Base-by-base conservation (phyloP, 495 filamentous ascomycete species). In the Aspergillus asperescens region DNA sequence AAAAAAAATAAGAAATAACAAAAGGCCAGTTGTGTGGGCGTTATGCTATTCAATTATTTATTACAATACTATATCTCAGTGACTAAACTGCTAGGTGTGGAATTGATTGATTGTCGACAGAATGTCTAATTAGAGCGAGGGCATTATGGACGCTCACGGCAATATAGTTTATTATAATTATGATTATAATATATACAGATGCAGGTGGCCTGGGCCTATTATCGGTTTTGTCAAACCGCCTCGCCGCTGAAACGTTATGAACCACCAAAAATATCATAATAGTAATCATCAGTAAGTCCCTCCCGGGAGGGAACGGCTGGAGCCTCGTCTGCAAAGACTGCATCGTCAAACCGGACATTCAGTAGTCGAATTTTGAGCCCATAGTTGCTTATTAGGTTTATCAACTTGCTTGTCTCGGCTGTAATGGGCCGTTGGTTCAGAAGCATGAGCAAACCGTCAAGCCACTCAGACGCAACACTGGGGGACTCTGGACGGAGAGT, bases 361-460 rank as follows among this genome's bases (percentile, higher is more conserved):
- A 99, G 72, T 56, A 99, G 65, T 28, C 94, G 75, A 49, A 99
- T 95, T 76, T 95, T 95, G 31, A 96, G 70, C 4, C 94, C 92
- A 62, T 95, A 97, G 56, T 92, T 86, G 56, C 81, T 79, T 23
- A 99, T 85, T 57, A 96, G 69, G 31, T 84, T 81, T 48, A 96
- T 86, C 44, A 97, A 72, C 64, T 91, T 93, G 58, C 82, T 88
- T 5, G 93, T 97, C 67, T 97, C 92, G 18, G 88, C 78, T n/a
- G 94, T 99, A 67, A 99, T 95, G 9, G 93, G 93, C 35, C 90
- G 83, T 64, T 99, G 93, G 63, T 90, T 89, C 25, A 99, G 77
- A 34, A 99, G 72, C 90, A 99, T 95, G 20, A 96, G 80, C 43
- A 99, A 70, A 1, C 94, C 94, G 64, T 99, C 94, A 0, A 97